Conservation (phyloP, 371 early-diverging fungal genomes). For the Chytridiales sp. region DNA sequence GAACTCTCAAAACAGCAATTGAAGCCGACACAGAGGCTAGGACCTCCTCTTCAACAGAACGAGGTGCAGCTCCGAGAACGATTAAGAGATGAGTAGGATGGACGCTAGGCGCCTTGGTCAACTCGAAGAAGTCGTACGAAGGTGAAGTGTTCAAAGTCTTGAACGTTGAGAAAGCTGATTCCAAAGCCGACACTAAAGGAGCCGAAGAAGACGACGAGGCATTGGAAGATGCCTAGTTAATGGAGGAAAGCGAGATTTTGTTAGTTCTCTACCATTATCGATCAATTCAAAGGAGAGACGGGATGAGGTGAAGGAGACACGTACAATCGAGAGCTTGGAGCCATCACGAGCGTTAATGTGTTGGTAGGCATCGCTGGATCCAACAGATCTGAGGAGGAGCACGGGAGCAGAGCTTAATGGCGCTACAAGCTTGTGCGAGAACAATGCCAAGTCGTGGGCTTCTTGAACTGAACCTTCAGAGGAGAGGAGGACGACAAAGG, state of each 20-base stretch:
- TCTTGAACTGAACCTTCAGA: neutral
- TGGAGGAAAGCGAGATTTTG: constrained; percentile 31
- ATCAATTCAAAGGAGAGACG: too few species aligned
- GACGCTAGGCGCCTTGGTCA: constrained; percentile 49
- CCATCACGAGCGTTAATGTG: too few species aligned
- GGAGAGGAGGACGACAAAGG: constrained; percentile 4
- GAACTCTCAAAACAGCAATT: constrained; percentile 71
- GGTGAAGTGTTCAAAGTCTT: constrained; percentile 13
- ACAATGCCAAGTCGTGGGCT: neutral
- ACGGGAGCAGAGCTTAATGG: too few species aligned
- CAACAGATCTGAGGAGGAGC: too few species aligned
- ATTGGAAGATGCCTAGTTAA: constrained; percentile 49
- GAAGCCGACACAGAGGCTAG: constrained; percentile 24
- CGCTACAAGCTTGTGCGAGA: neutral
- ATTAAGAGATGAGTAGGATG: constrained; percentile 62
- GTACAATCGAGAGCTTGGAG: too few species aligned
- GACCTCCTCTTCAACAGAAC: constrained; percentile 44
- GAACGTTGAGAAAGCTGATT: constrained; percentile 56
- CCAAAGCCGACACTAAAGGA: constrained; percentile 61
- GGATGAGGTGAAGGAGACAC: too few species aligned
- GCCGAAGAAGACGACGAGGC: constrained; percentile 51
- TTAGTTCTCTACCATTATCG: constrained; percentile 26
- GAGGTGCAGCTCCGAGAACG: constrained; percentile 61
- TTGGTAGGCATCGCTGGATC: too few species aligned
- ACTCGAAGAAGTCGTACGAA: constrained; percentile 39